Base-by-base conservation (phyloP, 495 filamentous ascomycete species). In the Haplographium delicatum region DNA sequence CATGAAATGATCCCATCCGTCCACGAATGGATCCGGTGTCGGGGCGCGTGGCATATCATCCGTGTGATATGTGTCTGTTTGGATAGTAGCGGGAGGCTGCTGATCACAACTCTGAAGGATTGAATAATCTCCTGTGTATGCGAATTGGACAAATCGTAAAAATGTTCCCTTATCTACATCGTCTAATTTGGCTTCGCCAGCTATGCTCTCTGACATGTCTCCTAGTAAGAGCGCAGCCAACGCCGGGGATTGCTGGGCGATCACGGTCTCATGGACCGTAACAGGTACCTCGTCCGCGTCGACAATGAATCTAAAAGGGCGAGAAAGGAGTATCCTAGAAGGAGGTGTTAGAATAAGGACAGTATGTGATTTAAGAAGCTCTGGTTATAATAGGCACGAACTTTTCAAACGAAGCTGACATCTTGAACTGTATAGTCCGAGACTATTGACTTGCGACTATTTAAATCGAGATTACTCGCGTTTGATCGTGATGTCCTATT, bases 41-140 rank as follows among this genome's bases (percentile, higher is more conserved):
- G 4, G 7, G 15, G 15, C 15, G 15, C 19, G 6, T 46, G 31
- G 9, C 22, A 20, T 28, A 13, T 20, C 42, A n/a, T 9, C 7
- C 42, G 16, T 19, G 3, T n/a, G 7, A 34, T 19, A 11, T 34
- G 4, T 5, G 9, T 13, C 28, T 35, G 27, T 4, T 22, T 37
- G 13, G 40, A 1, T 20, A 19, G 15, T 7, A 6, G 28, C 18
- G 3, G 7, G 5, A 19, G 4, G 22, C n/a, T 5, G 16, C 19
- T 43, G 20, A 24, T 22, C 7, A 24, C 20, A 24, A 44, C n/a
- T 47, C 18, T 48, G 16, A 5, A 50, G 54, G 4, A 58, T 39
- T 9, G 50, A 53, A 28, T 58, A 58, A 23, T 58, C 54, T 11
- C 50, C 54, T 5, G 44, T 58, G 22, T 58, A 58, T 38, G 54